Evolutionary conservation across 2,329 filamentous ascomycete species (phyloP).

Genomic region (Cladosporium oxysporum): DNA sequence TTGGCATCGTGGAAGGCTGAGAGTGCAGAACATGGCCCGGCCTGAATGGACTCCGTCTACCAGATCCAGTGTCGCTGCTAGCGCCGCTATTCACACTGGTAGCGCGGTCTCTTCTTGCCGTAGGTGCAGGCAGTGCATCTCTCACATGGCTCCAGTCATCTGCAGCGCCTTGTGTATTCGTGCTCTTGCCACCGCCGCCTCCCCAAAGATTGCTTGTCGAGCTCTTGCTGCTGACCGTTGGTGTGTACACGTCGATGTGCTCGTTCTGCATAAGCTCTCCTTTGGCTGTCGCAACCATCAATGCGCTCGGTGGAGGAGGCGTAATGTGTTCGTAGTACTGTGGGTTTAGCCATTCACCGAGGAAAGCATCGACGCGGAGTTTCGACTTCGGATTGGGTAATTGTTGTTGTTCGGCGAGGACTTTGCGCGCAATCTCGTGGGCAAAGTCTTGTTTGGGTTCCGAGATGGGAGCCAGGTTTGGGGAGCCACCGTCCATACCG

Average conservation of each 20-base stretch:
- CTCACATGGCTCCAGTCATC: slow-evolving; percentile 35
- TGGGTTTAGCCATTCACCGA: slow-evolving; percentile 93
- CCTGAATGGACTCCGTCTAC: slow-evolving; percentile 33
- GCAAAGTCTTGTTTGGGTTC: slow-evolving; percentile 43
- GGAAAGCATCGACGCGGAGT: slow-evolving; percentile 83
- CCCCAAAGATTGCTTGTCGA: slow-evolving; percentile 49
- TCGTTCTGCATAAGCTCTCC: slow-evolving; percentile 80
- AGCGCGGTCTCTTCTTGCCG: slow-evolving; percentile 49
- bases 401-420: slow-evolving; percentile 36
- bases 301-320: slow-evolving; percentile 77
- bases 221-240: slow-evolving; percentile 40
- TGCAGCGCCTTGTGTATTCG: slow-evolving; percentile 22
- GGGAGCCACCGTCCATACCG: slow-evolving; percentile 30
- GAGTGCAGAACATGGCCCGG: slow-evolving; percentile 29
- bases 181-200: slow-evolving; percentile 34
- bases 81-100: slow-evolving; percentile 41
- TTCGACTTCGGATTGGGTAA: slow-evolving; percentile 52
- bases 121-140: slow-evolving; percentile 37
- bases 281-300: slow-evolving; percentile 89
- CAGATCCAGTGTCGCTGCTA: slow-evolving; percentile 25
- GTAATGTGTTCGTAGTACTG: slow-evolving; percentile 93
- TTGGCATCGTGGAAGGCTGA: slow-evolving; percentile 31
- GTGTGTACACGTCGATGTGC: slow-evolving; percentile 50
- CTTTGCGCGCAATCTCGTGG: slow-evolving; percentile 38
- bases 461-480: slow-evolving; percentile 35